Conservation (phyloP, 1,284 basidiomycete genomes). For the Wolfiporia cocos region DNA sequence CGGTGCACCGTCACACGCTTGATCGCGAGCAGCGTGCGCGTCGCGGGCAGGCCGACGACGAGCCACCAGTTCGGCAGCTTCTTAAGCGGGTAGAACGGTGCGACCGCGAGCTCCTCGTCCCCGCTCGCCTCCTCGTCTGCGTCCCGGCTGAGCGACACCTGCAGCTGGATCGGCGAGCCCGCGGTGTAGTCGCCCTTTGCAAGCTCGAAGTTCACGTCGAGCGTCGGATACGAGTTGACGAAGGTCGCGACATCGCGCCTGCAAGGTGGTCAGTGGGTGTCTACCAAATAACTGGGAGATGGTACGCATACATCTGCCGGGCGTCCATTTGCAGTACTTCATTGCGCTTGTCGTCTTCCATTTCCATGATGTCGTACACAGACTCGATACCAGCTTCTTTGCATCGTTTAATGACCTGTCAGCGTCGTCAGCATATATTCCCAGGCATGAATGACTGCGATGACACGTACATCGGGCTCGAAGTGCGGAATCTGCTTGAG, state of each 20-base stretch:
- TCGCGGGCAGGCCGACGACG: slow-evolving; percentile 80
- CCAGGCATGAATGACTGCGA: not conserved
- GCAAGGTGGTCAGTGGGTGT: slow-evolving; percentile 12
- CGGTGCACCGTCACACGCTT: slow-evolving; percentile 90
- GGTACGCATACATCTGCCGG: slow-evolving; percentile 68
- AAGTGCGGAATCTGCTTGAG: slow-evolving; percentile 97
- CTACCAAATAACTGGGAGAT: not conserved
- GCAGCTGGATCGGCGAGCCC: slow-evolving; percentile 76
- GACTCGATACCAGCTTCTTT: slow-evolving; percentile 76
- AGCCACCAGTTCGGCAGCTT: slow-evolving; percentile 99
- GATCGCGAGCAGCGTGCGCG: slow-evolving; percentile 82
- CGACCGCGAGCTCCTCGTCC: slow-evolving; percentile 77
- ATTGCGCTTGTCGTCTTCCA: slow-evolving; percentile 88
- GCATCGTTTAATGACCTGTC: slow-evolving; percentile 78
- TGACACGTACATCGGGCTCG: slow-evolving; percentile 62
- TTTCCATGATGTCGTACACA: slow-evolving; percentile 95
- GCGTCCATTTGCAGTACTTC: slow-evolving; percentile 82
- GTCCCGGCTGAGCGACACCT: slow-evolving; percentile 79
- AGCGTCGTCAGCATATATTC: slow-evolving; percentile 1
- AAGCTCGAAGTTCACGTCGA: slow-evolving; percentile 84
- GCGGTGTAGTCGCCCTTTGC: slow-evolving; percentile 82
- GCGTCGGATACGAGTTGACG: slow-evolving; percentile 90
- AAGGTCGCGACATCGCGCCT: slow-evolving; percentile 89
- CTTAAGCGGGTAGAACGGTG: slow-evolving; percentile 86
- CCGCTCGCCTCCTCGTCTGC: slow-evolving; percentile 78